Base-by-base conservation (phyloP, 257 asterid genomes). In the Thymus quinquecostatus region DNA sequence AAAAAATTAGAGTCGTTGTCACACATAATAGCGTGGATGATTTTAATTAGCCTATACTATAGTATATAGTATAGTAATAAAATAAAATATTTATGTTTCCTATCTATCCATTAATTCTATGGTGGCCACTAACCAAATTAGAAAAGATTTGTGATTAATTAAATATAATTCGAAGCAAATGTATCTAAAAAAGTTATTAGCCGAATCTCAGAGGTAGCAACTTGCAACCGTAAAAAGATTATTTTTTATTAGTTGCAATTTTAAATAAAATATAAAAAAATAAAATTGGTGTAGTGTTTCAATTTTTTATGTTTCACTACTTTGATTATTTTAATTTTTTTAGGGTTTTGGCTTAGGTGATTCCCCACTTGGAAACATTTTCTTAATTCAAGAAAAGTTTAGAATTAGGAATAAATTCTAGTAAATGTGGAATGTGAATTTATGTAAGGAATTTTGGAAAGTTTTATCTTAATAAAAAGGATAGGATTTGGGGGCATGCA, bases 161-260 rank as follows among this genome's bases (percentile, higher is more conserved):
- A 21, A 73, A 74, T 70, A 59, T 65, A 50, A 21, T 21, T 21
- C 59, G 34, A 48, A 62, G 60, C 66, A 48, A 3, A 57, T 69
- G 68, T 63, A 69, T 73, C 60, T 53, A 6, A 41, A 41, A 61
- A 67, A 66, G 81, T 79, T 10, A 54, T 65, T 50, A 68, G 80
- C 61, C 86, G 75, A 79, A 82, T 82, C 89, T 78, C 66, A 73
- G 83, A 64, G 83, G 88, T 54, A 77, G 87, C 92, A 84, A 79
- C 84, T 82, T 84, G 91, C 87, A 72, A 83, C 81, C 87, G 88
- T 83, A 81, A 32, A 76, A 71, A 57, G 12, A 53, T 13, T 75
- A 64, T 27, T 3, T 9, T 64, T 64, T 69, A 12, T 55, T 47
- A 12, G 5, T 32, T 40, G 60, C 12, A 0, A 11, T 21, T 21